Percentiles rank a stretch among this genome's conserved stretches.
Conservation (phyloP, 2,329 filamentous ascomycete genomes). For the Fusarium papillatum region DNA sequence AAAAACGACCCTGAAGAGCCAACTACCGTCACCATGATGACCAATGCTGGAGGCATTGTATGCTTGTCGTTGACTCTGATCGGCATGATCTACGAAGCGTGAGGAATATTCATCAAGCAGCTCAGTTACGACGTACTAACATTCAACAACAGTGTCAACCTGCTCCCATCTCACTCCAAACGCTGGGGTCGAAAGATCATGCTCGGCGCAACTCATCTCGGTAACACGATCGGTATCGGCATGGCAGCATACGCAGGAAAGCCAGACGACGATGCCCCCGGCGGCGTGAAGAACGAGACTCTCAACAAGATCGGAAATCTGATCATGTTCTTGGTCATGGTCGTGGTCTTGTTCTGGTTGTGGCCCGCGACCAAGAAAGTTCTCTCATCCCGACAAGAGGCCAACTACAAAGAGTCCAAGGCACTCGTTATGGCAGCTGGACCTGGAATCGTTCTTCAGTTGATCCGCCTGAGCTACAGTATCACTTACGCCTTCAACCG, state of each 20-base stretch:
- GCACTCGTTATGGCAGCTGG: not conserved
- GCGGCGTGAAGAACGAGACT: not conserved
- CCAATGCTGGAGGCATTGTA: not conserved
- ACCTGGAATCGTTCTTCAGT: not conserved
- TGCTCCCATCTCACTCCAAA: not conserved
- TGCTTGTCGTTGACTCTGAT: slow-evolving; percentile 5
- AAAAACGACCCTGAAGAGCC: slow-evolving; percentile 7
- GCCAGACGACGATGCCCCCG: not conserved
- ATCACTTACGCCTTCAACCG: slow-evolving; percentile 11
- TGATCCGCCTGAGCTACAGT: slow-evolving; percentile 10
- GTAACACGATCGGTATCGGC: slow-evolving; percentile 1
- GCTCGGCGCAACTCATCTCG: not conserved
- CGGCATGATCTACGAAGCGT: slow-evolving; percentile 21
- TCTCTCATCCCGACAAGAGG: not conserved
- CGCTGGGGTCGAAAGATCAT: not conserved
- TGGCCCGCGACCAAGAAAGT: not conserved
- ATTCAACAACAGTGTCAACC: not conserved
- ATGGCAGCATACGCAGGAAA: slow-evolving; percentile 12
- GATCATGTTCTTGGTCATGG: slow-evolving; percentile 9
- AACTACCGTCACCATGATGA: slow-evolving; percentile 2
- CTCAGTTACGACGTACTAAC: not conserved
- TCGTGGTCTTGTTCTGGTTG: not conserved
- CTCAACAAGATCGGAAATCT: slow-evolving; percentile 8
- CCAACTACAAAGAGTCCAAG: slow-evolving; percentile 5
- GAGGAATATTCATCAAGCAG: not conserved